Conservation (phyloP, 331 rosid species). For the Quercus phellos region DNA sequence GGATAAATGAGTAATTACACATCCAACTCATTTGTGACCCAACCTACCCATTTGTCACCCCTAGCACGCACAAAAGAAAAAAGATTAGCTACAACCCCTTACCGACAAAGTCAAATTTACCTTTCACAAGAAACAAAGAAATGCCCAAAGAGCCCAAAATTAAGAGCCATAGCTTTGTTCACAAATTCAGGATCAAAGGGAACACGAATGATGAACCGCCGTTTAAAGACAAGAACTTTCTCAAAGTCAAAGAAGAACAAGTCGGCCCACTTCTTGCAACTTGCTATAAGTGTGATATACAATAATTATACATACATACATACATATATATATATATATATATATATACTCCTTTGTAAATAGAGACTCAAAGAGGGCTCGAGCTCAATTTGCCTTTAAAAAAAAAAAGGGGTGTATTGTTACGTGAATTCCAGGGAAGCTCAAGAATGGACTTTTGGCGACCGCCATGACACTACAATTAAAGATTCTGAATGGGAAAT, state of each 20-base stretch:
- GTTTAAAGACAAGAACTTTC: background rate
- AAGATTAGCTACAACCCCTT: background rate
- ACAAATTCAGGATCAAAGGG: too few relatives aligned
- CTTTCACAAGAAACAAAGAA: background rate
- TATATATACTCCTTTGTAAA: too few relatives aligned
- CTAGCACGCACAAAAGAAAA: background rate
- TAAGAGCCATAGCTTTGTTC: too few relatives aligned
- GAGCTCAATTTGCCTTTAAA: background rate
- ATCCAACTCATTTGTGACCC: too few relatives aligned
- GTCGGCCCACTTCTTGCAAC: background rate
- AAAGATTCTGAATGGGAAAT: too few relatives aligned
- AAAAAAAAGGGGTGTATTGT: background rate
- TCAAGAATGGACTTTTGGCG: background rate
- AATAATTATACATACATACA: too few relatives aligned
- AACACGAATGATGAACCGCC: background rate
- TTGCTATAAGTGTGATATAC: background rate
- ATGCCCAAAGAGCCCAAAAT: background rate
- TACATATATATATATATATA: background rate
- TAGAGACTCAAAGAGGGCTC: too few relatives aligned
- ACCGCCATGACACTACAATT: background rate
- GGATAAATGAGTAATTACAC: too few relatives aligned
- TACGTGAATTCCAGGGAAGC: constrained; percentile 11
- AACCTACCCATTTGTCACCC: too few relatives aligned
- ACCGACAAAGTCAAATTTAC: background rate
- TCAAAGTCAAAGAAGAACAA: background rate